A percentile compares a stretch with the other conserved stretches of the same genome.
phyloP scores from a whole-genome alignment of 2,329 filamentous ascomycete genomes.

The Trichoderma sp. region DNA sequence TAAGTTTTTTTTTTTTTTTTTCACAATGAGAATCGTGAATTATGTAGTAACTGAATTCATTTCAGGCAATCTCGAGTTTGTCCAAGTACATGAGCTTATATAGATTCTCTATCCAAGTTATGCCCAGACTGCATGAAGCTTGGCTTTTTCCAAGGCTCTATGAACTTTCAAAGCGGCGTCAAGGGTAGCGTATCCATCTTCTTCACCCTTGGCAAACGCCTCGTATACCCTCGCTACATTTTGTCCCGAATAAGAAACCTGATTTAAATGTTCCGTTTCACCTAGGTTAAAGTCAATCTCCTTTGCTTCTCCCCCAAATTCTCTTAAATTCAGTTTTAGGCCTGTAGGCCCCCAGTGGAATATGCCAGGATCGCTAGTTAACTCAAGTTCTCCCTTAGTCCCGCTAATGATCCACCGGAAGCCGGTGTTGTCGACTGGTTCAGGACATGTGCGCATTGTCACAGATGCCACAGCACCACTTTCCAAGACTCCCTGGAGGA shows the following conservation, averaged over 20 bases:
- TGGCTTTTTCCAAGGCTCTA: background rate
- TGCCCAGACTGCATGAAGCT: background rate
- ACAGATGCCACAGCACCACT: background rate
- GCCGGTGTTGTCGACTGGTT: slow-evolving; percentile 1
- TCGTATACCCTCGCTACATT: slow-evolving; percentile 3
- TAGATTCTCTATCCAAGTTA: background rate
- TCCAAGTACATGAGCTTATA: background rate
- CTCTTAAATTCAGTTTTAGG: background rate
- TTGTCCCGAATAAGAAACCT: background rate
- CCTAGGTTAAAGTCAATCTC: background rate
- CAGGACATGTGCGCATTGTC: background rate
- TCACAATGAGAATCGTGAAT: background rate
- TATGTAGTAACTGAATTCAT: background rate
- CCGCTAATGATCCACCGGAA: slow-evolving; percentile 6
- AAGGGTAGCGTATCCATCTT: slow-evolving; percentile 6
- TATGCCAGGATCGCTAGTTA: background rate
- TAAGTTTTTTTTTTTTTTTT: too few relatives aligned
- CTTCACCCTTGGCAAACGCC: background rate
- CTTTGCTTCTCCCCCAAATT: background rate
- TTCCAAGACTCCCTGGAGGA: slow-evolving; percentile 5
- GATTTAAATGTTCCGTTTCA: background rate
- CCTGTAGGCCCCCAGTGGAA: slow-evolving; percentile 6
- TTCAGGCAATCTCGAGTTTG: background rate
- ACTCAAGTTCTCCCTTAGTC: background rate
- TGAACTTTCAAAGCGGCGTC: slow-evolving; percentile 1